Conservation (phyloP, 2,329 filamentous ascomycete genomes). For the Botrytis squamosa region DNA sequence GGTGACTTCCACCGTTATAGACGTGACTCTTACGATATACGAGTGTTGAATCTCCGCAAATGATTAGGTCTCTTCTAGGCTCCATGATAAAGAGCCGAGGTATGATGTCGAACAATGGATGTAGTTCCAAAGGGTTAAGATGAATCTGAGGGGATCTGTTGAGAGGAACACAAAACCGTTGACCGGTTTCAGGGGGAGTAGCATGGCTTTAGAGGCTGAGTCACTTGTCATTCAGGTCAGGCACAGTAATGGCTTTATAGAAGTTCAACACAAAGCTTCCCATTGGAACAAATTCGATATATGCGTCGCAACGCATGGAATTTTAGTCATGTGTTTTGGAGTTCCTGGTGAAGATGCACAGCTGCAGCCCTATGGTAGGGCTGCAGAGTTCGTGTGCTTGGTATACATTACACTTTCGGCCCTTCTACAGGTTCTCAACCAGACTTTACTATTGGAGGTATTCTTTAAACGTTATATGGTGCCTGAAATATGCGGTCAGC, state of each 20-base stretch:
- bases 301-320: not conserved
- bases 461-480: not conserved
- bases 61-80: conserved; percentile 2
- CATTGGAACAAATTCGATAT: not conserved
- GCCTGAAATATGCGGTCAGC: conserved; percentile 2
- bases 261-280: not conserved
- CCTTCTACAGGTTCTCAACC: not conserved
- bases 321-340: conserved; percentile 1
- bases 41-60: conserved; percentile 17
- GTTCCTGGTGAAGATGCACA: not conserved
- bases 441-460: not conserved
- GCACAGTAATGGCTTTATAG: not conserved
- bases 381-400: not conserved
- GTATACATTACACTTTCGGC: not conserved
- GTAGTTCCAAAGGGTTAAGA: not conserved
- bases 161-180: not conserved
- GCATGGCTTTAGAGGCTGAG: conserved; percentile 10
- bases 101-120: not conserved
- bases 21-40: conserved; percentile 14
- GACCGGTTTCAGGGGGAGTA: not conserved
- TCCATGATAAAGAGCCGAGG: conserved; percentile 6
- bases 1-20: not conserved
- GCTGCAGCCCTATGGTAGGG: conserved; percentile 20
- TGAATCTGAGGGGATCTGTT: not conserved
- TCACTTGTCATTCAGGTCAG: not conserved